Base-by-base conservation (phyloP, 768 basidiomycete genomes). In the Rhizopogon vulgaris region DNA sequence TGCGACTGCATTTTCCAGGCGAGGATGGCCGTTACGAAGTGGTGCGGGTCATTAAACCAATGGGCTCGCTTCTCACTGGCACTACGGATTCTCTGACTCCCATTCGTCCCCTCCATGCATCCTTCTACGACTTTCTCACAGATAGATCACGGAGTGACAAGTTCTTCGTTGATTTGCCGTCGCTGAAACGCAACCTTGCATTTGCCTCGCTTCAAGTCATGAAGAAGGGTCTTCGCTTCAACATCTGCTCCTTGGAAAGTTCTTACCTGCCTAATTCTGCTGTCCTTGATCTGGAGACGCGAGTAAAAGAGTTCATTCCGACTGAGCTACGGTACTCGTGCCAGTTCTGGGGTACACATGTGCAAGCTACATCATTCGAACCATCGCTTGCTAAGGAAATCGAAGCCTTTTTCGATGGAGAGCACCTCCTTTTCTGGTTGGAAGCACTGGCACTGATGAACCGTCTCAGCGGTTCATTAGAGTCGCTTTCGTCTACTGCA, bases 161-260 rank as follows among this genome's bases (percentile, higher is more conserved):
- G 4, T 65, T 55, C n/a, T 48, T 38, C 28, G 17, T 48, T 32
- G 56, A 58, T 30, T 27, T 49, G 24, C 48, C 47, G 10, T 17
- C 6, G 8, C 10, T 17, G 9, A 58, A 68, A 17, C 34, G 27
- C 6, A 40, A 51, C 10, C 57, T 71, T 2, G 57, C 62, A 3
- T 37, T 48, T 6, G 32, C 49, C n/a, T 25, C 37, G 14, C 25
- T 71, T 34, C 43, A 52, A 22, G 43, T 65, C 22, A 66, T 71
- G 67, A 52, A 60, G 12, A 37, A 38, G 14, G 56, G 50, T 4
- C 63, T 71, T 17, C 52, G 54, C 27, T 71, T 71, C 58, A 69
- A 70, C 48, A 69, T 70, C 12, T 71, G 69, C 41, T 24, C 51
- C 18, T 27, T 70, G 9, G 54, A 67, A 17, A 61, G 63, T 7